A percentile compares a stretch with the other conserved stretches of the same genome.
These are phyloP conservation scores for Oldenlandia corymbosa DNA, from an alignment of 257 asterid genomes.

Conservation along the genomic window DNA sequence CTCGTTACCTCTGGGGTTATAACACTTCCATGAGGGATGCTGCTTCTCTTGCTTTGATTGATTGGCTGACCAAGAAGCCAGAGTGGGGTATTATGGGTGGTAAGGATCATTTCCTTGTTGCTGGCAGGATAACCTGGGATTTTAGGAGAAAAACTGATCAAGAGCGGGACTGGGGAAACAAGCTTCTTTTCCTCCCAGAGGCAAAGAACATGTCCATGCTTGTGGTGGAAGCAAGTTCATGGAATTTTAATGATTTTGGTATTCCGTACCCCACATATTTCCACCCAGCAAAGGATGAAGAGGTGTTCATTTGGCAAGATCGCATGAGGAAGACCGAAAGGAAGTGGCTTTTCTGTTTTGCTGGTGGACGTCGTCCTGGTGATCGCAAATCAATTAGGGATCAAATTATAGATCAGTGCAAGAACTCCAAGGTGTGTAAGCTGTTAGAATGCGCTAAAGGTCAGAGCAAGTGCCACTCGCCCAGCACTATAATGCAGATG, in stretches of 20 bases:
- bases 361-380: slow-evolving; percentile 85
- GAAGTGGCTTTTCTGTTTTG: slow-evolving; percentile 73
- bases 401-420: slow-evolving; percentile 66
- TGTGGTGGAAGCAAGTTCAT: slow-evolving; percentile 85
- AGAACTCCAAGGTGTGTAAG: slow-evolving; percentile 45
- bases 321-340: slow-evolving; percentile 59
- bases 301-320: slow-evolving; percentile 66
- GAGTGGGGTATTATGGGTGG: slow-evolving; percentile 91
- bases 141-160: slow-evolving; percentile 56
- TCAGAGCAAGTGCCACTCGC: slow-evolving; percentile 82
- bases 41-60: slow-evolving; percentile 67
- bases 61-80: slow-evolving; percentile 65
- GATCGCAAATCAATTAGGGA: slow-evolving; percentile 62
- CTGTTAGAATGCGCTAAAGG: slow-evolving; percentile 66
- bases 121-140: slow-evolving; percentile 92
- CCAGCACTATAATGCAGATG: slow-evolving; percentile 79
- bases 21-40: slow-evolving; percentile 62
- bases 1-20: slow-evolving; percentile 81
- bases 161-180: slow-evolving; percentile 79
- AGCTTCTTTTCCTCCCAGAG: slow-evolving; percentile 68
- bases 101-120: slow-evolving; percentile 84
- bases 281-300: slow-evolving; percentile 68
- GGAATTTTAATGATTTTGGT: slow-evolving; percentile 73
- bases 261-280: slow-evolving; percentile 89
- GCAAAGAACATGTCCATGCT: slow-evolving; percentile 81